phyloP scores from a whole-genome alignment of 176 grass and related monocot species.

The Aegilops sharonensis region DNA sequence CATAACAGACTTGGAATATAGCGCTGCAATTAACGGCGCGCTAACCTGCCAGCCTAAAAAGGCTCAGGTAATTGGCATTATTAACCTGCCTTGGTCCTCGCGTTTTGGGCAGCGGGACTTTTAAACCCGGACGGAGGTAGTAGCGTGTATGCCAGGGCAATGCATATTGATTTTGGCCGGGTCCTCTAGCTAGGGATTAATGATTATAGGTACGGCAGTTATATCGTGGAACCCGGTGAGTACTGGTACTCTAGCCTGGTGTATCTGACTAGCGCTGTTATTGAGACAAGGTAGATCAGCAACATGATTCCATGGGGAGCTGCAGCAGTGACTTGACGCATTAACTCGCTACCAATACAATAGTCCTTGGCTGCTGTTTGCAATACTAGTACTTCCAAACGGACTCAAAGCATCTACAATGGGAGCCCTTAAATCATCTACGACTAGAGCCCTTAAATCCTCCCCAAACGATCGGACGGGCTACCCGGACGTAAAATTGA shows the following conservation, averaged over 20 bases:
- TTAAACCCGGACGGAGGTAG: too few relatives aligned
- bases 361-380: neutral
- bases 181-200: neutral
- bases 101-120: too few relatives aligned
- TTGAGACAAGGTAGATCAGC: neutral
- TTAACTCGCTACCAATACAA: neutral
- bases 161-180: neutral
- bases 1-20: too few relatives aligned
- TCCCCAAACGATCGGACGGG: rapidly evolving
- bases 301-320: neutral
- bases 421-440: too few relatives aligned
- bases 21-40: too few relatives aligned
- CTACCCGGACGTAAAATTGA: too few relatives aligned
- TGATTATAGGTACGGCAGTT: neutral
- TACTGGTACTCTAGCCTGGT: neutral
- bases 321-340: slow-evolving; percentile 3
- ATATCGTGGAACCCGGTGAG: neutral
- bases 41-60: too few relatives aligned
- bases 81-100: too few relatives aligned
- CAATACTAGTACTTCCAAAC: neutral
- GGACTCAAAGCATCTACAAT: too few relatives aligned
- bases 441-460: too few relatives aligned
- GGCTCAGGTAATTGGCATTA: too few relatives aligned
- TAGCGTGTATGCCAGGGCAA: neutral
- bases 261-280: neutral